Percentiles rank a stretch among this genome's conserved stretches.
Conservation (phyloP, 345 rosid species). For the Citrus maxima region DNA sequence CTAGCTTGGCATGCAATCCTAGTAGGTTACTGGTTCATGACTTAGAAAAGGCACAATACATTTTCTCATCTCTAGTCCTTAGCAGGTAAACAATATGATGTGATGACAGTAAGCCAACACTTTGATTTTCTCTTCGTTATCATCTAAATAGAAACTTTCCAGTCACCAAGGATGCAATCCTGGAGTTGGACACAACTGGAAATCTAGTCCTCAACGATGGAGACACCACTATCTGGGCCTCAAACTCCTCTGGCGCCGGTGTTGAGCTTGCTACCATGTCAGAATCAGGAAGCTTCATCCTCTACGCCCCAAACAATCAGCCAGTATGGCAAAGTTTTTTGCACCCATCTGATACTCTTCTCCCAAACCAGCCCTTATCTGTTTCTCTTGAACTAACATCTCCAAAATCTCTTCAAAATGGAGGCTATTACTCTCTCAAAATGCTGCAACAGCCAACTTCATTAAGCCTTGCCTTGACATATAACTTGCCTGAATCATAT, state of each 20-base stretch:
- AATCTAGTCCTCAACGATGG: slow-evolving; percentile 66
- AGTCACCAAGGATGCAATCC: slow-evolving; percentile 59
- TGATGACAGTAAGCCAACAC: slow-evolving; percentile 24
- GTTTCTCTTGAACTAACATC: slow-evolving; percentile 70
- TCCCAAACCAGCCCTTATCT: slow-evolving; percentile 78
- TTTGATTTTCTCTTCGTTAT: slow-evolving; percentile 37
- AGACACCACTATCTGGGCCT: slow-evolving; percentile 48
- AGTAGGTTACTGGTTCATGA: slow-evolving; percentile 5
- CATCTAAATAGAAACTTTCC: slow-evolving; percentile 72
- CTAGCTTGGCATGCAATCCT: not conserved
- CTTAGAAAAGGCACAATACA: not conserved
- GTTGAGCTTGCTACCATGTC: slow-evolving; percentile 50
- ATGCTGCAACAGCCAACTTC: slow-evolving; percentile 89
- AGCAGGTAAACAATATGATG: slow-evolving; percentile 23
- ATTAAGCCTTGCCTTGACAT: slow-evolving; percentile 76
- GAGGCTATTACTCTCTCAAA: slow-evolving; percentile 70
- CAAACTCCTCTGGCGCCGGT: slow-evolving; percentile 69
- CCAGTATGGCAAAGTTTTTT: slow-evolving; percentile 75
- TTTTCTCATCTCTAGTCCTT: slow-evolving; percentile 16
- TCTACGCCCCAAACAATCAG: slow-evolving; percentile 33
- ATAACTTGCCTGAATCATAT: slow-evolving; percentile 39
- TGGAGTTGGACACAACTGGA: slow-evolving; percentile 75
- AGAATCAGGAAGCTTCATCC: slow-evolving; percentile 85
- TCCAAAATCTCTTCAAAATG: slow-evolving; percentile 36
- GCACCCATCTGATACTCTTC: slow-evolving; percentile 81